Conservation (phyloP, 1,139 yeast genomes). For the Hemisphaericaspora subhashii region DNA sequence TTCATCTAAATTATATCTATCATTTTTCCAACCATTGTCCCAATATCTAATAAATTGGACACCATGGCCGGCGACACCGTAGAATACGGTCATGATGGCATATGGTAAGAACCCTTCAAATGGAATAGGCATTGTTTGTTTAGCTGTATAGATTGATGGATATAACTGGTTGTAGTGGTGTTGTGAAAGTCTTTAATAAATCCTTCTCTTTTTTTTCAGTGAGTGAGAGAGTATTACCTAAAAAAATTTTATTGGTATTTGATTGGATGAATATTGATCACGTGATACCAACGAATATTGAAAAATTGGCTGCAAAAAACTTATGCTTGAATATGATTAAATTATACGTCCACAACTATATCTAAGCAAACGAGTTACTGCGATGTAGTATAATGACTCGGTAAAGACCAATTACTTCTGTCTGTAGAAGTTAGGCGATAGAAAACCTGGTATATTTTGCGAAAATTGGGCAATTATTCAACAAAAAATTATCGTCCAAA, state of each 20-base stretch:
- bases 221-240: background rate
- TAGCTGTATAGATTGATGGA: too few relatives aligned
- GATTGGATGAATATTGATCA: conserved; percentile 2
- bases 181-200: too few relatives aligned
- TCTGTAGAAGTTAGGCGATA: too few relatives aligned
- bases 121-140: conserved; percentile 47
- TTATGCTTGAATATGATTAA: too few relatives aligned
- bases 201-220: background rate
- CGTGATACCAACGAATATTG: background rate
- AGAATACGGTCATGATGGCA: conserved; percentile 50
- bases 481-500: too few relatives aligned
- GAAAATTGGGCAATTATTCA: too few relatives aligned
- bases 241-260: conserved; percentile 2
- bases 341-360: too few relatives aligned
- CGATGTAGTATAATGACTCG: too few relatives aligned
- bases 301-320: background rate
- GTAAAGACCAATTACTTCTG: too few relatives aligned
- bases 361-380: too few relatives aligned
- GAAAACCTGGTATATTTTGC: too few relatives aligned
- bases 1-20: conserved; percentile 45
- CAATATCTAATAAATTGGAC: conserved; percentile 48
- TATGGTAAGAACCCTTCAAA: conserved; percentile 52
- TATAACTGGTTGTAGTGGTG: too few relatives aligned
- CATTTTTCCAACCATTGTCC: conserved; percentile 55
- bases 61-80: conserved; percentile 52